phyloP scores from a whole-genome alignment of 306 rosid genomes.

The Cucumis hystrix region DNA sequence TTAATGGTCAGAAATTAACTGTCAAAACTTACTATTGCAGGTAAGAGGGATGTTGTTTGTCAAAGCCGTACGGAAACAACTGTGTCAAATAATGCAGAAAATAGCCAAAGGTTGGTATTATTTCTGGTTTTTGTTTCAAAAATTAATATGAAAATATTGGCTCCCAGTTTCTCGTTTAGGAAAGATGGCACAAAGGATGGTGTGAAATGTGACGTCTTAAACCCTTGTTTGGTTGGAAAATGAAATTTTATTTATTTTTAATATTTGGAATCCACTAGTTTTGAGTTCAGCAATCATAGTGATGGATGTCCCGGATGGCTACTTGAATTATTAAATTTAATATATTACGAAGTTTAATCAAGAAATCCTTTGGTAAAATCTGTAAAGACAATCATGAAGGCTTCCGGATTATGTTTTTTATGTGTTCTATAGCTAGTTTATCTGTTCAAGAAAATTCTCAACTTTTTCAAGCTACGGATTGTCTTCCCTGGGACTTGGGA shows the following conservation, averaged over 20 bases:
- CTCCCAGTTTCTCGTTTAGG: background rate
- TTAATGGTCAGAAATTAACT: background rate
- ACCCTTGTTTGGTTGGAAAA: background rate
- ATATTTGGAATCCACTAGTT: background rate
- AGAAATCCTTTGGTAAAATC: background rate
- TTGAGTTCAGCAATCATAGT: background rate
- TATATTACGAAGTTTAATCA: background rate
- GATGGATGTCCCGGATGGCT: background rate
- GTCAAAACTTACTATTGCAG: slow-evolving; percentile 33
- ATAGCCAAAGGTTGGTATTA: slow-evolving; percentile 59
- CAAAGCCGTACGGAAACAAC: slow-evolving; percentile 78
- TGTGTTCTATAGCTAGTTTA: background rate
- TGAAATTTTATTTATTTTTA: background rate
- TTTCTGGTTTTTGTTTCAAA: slow-evolving; percentile 2
- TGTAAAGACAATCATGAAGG: background rate
- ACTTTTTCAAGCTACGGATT: background rate
- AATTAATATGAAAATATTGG: slow-evolving; percentile 3
- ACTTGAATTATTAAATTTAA: background rate
- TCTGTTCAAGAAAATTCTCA: background rate
- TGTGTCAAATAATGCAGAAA: slow-evolving; percentile 81
- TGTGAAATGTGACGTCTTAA: background rate
- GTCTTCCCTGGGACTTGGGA: background rate
- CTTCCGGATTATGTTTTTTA: background rate
- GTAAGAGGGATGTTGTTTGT: slow-evolving; percentile 91
- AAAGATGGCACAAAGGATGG: background rate